A percentile compares a stretch with the other conserved stretches of the same genome.
phyloP scores from a whole-genome alignment of 495 filamentous ascomycete species.

The Trichocladium antarcticum region DNA sequence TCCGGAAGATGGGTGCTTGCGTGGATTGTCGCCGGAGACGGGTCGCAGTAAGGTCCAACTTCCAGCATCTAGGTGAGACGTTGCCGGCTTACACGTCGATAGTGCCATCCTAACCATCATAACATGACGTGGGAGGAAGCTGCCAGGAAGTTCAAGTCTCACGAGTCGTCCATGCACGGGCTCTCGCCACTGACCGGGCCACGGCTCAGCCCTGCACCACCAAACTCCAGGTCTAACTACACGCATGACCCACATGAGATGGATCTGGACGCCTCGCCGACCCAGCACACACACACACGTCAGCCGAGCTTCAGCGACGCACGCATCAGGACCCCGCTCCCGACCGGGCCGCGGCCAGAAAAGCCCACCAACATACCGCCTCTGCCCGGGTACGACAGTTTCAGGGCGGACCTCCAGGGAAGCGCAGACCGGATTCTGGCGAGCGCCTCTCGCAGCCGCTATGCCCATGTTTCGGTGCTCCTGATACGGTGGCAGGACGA shows the following conservation, averaged over 20 bases:
- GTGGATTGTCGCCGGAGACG: conserved; percentile 37
- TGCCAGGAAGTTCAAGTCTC: conserved; percentile 33
- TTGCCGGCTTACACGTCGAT: conserved; percentile 4
- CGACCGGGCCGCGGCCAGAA: conserved; percentile 35
- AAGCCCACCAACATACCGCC: conserved; percentile 26
- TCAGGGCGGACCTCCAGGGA: conserved; percentile 33
- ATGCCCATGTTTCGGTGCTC: conserved; percentile 33
- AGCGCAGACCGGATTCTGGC: conserved; percentile 31
- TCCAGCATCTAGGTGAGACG: background rate
- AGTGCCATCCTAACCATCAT: conserved; percentile 43
- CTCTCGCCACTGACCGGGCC: conserved; percentile 28
- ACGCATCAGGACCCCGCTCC: conserved; percentile 39
- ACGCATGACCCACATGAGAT: conserved; percentile 35
- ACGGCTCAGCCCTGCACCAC: conserved; percentile 33
- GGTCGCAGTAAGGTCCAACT: conserved; percentile 34
- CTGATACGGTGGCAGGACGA: conserved; percentile 40
- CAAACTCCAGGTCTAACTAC: conserved; percentile 25
- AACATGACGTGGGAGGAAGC: conserved; percentile 43
- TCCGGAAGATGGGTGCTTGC: conserved; percentile 41
- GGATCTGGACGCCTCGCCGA: conserved; percentile 23
- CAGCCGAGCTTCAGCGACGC: conserved; percentile 30
- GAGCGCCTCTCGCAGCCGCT: conserved; percentile 34
- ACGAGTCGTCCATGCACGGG: conserved; percentile 31
- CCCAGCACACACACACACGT: conserved; percentile 23
- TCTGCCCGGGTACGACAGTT: conserved; percentile 29